A percentile compares a stretch with the other conserved stretches of the same genome.
These are phyloP conservation scores for Tolypocladium nubicola DNA, from an alignment of 2,329 filamentous ascomycete species.

Conservation along the genomic window DNA sequence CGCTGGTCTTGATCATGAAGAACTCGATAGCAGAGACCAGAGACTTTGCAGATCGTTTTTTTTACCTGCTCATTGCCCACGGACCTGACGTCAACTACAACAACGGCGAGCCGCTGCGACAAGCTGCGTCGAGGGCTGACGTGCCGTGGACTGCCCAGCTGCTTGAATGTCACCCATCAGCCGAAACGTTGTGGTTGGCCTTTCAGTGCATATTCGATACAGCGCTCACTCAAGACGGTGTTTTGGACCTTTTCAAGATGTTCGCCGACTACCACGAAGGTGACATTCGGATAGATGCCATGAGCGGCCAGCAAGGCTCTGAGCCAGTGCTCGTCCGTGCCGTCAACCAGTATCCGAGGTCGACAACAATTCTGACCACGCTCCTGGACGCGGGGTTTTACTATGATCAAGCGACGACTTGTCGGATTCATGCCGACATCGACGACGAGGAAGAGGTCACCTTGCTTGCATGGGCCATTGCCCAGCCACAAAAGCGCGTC, in stretches of 20 bases:
- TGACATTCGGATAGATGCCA: slow-evolving; percentile 38
- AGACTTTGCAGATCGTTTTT: slow-evolving; percentile 32
- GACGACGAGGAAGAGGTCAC: slow-evolving; percentile 45
- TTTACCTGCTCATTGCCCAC: slow-evolving; percentile 25
- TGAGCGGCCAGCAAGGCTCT: slow-evolving; percentile 29
- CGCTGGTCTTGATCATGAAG: slow-evolving; percentile 35
- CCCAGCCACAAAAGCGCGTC: slow-evolving; percentile 52
- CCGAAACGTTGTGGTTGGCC: slow-evolving; percentile 37
- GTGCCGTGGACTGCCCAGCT: slow-evolving; percentile 37
- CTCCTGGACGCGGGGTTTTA: slow-evolving; percentile 49
- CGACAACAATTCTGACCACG: slow-evolving; percentile 37
- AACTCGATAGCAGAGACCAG: slow-evolving; percentile 26
- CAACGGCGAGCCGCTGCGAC: slow-evolving; percentile 41
- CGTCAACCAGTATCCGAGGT: slow-evolving; percentile 44
- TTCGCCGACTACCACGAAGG: slow-evolving; percentile 40
- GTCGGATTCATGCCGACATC: slow-evolving; percentile 31
- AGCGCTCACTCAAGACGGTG: slow-evolving; percentile 36
- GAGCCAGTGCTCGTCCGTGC: slow-evolving; percentile 42
- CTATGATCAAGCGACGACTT: slow-evolving; percentile 40
- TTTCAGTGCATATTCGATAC: slow-evolving; percentile 47
- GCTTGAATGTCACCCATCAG: slow-evolving; percentile 37
- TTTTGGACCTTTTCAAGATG: slow-evolving; percentile 37
- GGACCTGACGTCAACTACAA: slow-evolving; percentile 39
- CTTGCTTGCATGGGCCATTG: slow-evolving; percentile 49
- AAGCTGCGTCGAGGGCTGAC: slow-evolving; percentile 42